phyloP scores from a whole-genome alignment of 2,329 filamentous ascomycete genomes.

The Phyllosticta paracitricarpa region DNA sequence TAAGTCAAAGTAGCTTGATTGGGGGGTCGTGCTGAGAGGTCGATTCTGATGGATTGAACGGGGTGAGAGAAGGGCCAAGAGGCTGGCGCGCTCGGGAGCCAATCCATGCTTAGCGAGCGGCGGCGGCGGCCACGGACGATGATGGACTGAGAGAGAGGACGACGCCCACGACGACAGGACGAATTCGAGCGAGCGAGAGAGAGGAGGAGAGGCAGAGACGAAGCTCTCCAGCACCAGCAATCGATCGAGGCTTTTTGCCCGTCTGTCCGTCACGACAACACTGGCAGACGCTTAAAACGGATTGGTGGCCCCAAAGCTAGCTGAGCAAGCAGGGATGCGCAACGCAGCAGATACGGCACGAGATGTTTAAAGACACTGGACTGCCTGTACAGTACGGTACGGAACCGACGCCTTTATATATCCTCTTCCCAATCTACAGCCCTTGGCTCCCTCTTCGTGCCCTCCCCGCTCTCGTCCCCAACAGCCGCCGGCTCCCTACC shows the following conservation, averaged over 20 bases:
- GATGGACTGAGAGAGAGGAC: background rate
- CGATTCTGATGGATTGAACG: slow-evolving; percentile 6
- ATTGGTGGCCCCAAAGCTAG: slow-evolving; percentile 8
- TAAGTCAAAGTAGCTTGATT: slow-evolving; percentile 2
- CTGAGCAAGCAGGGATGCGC: slow-evolving; percentile 7
- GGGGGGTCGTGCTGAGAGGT: slow-evolving; percentile 6
- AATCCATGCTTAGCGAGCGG: slow-evolving; percentile 5
- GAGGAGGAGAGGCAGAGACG: background rate
- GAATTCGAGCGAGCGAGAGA: background rate
- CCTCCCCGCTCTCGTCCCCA: background rate
- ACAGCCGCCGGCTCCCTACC: background rate
- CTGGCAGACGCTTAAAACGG: slow-evolving; percentile 8
- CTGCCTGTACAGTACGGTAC: background rate
- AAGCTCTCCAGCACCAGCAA: background rate
- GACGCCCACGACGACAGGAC: background rate
- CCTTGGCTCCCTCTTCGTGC: background rate
- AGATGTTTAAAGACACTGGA: background rate
- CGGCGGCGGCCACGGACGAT: background rate
- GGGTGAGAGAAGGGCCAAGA: slow-evolving; percentile 3
- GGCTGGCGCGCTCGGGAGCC: background rate
- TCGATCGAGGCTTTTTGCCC: slow-evolving; percentile 6
- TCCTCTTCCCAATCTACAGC: background rate
- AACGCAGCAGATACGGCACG: slow-evolving; percentile 2
- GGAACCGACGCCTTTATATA: background rate
- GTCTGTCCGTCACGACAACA: slow-evolving; percentile 1